Percentiles rank a stretch among this genome's conserved stretches.
phyloP scores from a whole-genome alignment of 116 monocot species.

The Papilionanthe hybrid region DNA sequence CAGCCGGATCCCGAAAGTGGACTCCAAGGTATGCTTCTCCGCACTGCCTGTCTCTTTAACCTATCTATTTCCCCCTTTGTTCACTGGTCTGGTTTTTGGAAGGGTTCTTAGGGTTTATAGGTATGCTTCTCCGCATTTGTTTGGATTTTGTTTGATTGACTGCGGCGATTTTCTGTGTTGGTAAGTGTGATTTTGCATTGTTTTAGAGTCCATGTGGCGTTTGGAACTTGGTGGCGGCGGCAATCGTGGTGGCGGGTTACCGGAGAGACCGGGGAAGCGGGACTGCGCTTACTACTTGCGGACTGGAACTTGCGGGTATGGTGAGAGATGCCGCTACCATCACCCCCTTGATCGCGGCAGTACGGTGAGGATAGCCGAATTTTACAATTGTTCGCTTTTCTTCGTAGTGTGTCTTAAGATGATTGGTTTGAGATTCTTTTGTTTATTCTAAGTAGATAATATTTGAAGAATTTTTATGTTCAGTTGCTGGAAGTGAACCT shows the following conservation, averaged over 20 bases:
- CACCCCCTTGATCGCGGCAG: conserved; percentile 58
- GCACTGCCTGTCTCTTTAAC: background rate
- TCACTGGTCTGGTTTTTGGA: conserved; percentile 6
- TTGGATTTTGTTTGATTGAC: background rate
- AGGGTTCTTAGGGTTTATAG: background rate
- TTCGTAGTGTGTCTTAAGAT: background rate
- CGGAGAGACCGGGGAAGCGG: conserved; percentile 76
- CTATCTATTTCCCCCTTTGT: conserved; percentile 9
- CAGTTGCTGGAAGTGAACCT: background rate
- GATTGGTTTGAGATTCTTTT: background rate
- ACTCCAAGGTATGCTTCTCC: conserved; percentile 53
- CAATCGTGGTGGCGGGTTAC: conserved; percentile 21
- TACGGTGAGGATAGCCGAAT: conserved; percentile 16
- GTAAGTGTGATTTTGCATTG: conserved; percentile 12
- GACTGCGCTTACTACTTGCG: conserved; percentile 81
- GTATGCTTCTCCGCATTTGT: background rate
- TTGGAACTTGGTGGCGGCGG: conserved; percentile 40
- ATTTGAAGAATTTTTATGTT: conserved; percentile 1
- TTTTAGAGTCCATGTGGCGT: conserved; percentile 67
- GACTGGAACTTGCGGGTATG: conserved; percentile 85
- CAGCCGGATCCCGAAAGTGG: conserved; percentile 38
- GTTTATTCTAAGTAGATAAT: background rate
- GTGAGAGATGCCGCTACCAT: conserved; percentile 81
- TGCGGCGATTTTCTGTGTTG: background rate
- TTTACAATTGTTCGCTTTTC: background rate